Evolutionary conservation across 306 rosid species (phyloP).

Genomic region (Citrullus colocynthis): DNA sequence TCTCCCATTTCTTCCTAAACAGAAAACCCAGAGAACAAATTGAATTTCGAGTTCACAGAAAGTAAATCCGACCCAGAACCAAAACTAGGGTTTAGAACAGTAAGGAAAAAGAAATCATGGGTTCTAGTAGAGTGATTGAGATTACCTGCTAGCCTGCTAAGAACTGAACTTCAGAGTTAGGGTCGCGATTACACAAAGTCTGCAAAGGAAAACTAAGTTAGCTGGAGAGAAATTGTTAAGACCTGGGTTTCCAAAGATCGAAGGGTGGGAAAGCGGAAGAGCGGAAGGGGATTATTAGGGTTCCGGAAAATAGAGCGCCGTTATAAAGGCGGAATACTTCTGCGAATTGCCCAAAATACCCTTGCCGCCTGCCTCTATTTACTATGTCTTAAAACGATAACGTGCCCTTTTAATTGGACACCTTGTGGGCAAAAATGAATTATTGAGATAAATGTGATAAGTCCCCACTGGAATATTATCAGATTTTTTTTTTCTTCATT

Average conservation of each 20-base stretch:
- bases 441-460: not conserved
- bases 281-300: constrained; percentile 14
- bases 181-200: constrained; percentile 32
- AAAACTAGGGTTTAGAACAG: not conserved
- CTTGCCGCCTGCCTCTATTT: not conserved
- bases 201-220: constrained; percentile 73
- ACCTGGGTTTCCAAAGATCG: constrained; percentile 16
- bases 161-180: constrained; percentile 15
- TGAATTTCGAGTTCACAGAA: not conserved
- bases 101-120: constrained; percentile 12
- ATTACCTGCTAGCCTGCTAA: constrained; percentile 34
- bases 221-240: constrained; percentile 34
- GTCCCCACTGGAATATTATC: not conserved
- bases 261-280: constrained; percentile 9
- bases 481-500: no score
- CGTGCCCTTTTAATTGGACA: not conserved
- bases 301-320: not conserved
- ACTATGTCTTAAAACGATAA: not conserved
- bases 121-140: not conserved
- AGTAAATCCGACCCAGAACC: not conserved
- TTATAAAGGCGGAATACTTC: constrained; percentile 1
- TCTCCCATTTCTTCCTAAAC: constrained; percentile 74
- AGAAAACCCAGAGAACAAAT: not conserved
- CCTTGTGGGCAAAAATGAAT: not conserved
- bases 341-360: constrained; percentile 3